A percentile compares a stretch with the other conserved stretches of the same genome.
phyloP scores from a whole-genome alignment of 2,329 filamentous ascomycete genomes.

The Elsinoe perseae region DNA sequence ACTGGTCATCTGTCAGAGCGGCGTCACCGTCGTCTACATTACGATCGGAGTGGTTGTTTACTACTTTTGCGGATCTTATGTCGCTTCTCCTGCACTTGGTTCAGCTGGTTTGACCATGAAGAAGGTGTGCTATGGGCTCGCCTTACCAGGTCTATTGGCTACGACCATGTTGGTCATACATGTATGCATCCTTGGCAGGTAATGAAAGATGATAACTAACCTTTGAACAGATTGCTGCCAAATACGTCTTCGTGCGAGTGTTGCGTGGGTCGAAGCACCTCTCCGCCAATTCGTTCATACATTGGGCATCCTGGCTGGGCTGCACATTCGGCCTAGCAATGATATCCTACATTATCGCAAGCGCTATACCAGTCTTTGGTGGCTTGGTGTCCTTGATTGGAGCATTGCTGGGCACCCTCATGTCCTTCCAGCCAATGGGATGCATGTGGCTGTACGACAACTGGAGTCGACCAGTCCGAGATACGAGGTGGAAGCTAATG shows the following conservation, averaged over 20 bases:
- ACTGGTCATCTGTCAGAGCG: slow-evolving; percentile 25
- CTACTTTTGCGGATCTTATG: slow-evolving; percentile 40
- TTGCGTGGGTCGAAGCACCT: slow-evolving; percentile 24
- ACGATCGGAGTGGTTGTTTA: slow-evolving; percentile 38
- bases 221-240: slow-evolving; percentile 21
- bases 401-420: slow-evolving; percentile 23
- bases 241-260: slow-evolving; percentile 26
- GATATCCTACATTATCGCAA: slow-evolving; percentile 24
- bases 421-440: slow-evolving; percentile 29
- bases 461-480: slow-evolving; percentile 26
- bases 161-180: slow-evolving; percentile 22
- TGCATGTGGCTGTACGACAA: slow-evolving; percentile 41
- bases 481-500: slow-evolving; percentile 19
- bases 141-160: slow-evolving; percentile 21
- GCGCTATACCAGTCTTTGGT: slow-evolving; percentile 24
- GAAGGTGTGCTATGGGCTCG: slow-evolving; percentile 39
- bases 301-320: slow-evolving; percentile 18
- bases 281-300: slow-evolving; percentile 19
- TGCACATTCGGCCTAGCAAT: slow-evolving; percentile 21
- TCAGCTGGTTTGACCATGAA: slow-evolving; percentile 38
- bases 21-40: slow-evolving; percentile 28
- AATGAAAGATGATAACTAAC: neutral
- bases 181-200: slow-evolving; percentile 16
- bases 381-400: slow-evolving; percentile 24
- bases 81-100: slow-evolving; percentile 42